A percentile compares a stretch with the other conserved stretches of the same genome.
These are phyloP conservation scores for Leccinum broughii DNA, from an alignment of 768 basidiomycete genomes.

Conservation along the genomic window DNA sequence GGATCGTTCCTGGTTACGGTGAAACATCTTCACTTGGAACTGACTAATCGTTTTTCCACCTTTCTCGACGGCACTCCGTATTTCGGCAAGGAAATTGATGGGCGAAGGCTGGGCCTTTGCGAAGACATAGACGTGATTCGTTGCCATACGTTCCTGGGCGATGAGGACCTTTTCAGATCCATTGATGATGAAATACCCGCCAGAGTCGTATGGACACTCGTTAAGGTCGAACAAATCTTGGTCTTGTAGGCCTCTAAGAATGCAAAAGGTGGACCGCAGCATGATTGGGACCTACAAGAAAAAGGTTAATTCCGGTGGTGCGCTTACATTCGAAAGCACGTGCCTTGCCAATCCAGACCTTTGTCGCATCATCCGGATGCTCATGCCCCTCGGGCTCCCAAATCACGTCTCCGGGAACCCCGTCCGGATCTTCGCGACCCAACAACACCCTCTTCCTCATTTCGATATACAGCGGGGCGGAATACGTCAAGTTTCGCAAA, in stretches of 20 bases:
- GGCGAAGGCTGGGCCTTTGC: constrained; percentile 97
- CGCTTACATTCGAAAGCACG: constrained; percentile 21
- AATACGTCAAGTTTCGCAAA: constrained; percentile 93
- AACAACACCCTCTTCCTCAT: constrained; percentile 85
- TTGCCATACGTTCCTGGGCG: constrained; percentile 99
- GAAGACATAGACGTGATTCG: constrained; percentile 99
- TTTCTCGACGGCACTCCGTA: constrained; percentile 95
- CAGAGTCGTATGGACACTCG: constrained; percentile 98
- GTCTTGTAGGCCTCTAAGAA: constrained; percentile 76
- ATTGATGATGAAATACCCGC: constrained; percentile 99
- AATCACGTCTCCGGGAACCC: constrained; percentile 74
- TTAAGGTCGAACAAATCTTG: constrained; percentile 87
- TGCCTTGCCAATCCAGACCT: constrained; percentile 96
- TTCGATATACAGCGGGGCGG: constrained; percentile 92
- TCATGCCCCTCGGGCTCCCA: constrained; percentile 78
- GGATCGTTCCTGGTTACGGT: constrained; percentile 83
- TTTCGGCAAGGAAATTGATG: constrained; percentile 93
- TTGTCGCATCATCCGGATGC: constrained; percentile 61
- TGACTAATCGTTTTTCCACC: constrained; percentile 98
- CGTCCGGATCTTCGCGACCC: constrained; percentile 80
- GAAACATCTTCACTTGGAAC: constrained; percentile 98
- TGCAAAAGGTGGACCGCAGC: constrained; percentile 94
- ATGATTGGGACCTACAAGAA: constrained; percentile 87
- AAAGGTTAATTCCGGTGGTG: constrained; percentile 15
- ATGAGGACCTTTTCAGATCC: constrained; percentile 99